Conservation (phyloP, 495 filamentous ascomycete genomes). For the Aspergillus asperescens region DNA sequence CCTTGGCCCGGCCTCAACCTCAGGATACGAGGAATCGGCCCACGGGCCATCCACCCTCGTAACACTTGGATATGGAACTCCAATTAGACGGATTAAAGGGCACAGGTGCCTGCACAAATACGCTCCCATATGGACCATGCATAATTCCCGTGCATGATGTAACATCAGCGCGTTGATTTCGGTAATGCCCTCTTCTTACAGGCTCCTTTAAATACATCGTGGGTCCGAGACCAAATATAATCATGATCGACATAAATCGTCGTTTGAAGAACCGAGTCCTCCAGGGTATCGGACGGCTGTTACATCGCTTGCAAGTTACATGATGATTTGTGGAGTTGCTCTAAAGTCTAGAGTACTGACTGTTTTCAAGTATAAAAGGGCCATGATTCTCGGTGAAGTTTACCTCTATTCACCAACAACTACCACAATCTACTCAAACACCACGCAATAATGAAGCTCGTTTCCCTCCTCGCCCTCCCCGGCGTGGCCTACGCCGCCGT, state of each 20-base stretch:
- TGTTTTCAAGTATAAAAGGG: background rate
- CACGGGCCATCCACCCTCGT: no score
- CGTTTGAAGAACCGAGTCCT: background rate
- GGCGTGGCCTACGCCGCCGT: slow-evolving; percentile 34
- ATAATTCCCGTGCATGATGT: no score
- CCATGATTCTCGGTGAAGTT: background rate
- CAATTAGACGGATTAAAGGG: no score
- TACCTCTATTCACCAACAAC: background rate
- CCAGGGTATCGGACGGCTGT: no score
- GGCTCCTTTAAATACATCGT: background rate
- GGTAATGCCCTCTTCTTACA: background rate
- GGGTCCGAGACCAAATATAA: background rate
- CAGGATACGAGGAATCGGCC: no score
- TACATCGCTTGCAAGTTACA: no score
- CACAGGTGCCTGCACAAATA: no score
- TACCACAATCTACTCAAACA: background rate
- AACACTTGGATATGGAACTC: no score
- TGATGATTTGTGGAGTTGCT: no score
- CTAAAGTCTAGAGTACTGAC: background rate
- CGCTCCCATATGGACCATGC: no score
- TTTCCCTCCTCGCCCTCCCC: slow-evolving; percentile 14
- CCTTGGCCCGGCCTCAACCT: no score
- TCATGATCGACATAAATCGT: slow-evolving; percentile 5
- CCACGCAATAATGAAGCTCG: background rate
- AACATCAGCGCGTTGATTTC: background rate